Base-by-base conservation (phyloP, 2,329 filamentous ascomycete genomes). In the Penicillium vulpinum region DNA sequence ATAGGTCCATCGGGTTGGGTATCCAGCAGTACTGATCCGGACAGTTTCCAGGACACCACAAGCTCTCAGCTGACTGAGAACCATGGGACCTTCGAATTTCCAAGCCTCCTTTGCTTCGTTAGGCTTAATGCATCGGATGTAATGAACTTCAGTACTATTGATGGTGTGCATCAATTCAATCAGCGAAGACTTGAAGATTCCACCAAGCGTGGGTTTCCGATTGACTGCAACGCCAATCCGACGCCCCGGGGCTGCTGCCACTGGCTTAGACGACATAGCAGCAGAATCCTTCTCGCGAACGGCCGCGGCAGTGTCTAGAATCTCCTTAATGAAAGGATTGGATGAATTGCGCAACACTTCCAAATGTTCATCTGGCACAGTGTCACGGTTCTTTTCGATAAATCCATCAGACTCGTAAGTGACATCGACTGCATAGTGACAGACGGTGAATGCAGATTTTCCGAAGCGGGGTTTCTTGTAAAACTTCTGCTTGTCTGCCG, bases 61-160 rank as follows among this genome's bases (percentile, higher is more conserved):
- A 77, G 94, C 94, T 76, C 95, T 88, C 68, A 99, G 82, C 77
- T 99, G 94, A 76, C 91, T 96, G 59, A 99, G 84, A 65, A 99
- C 94, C 94, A 99, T 99, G 3, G 95, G 94, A 0, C 94, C 94
- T 73, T 99, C 94, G 61, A 97, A 99, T 69, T 95, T 93, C 94
- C 94, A 99, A 0, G 94, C 86, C 70, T 90, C 90, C 77, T 99
- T 99, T 49, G 87, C 91, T 77, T 99, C 94, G 73, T 99, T 99
- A 31, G 94, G 94, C 79, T 99, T 99, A 78, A 99, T 97, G 75
- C 94, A 99, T 66, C 94, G 88, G 71, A 99, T 99, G 77, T 99
- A 99, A 77, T 99, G 94, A 21, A 97, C 94, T 73, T 99, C 94
- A 3, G 94, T 99, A 65, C 90, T 92, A 76, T 95, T 96, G 77